Base-by-base conservation (phyloP, 352 stramenopile genomes). In the Phytopythium boreale region DNA sequence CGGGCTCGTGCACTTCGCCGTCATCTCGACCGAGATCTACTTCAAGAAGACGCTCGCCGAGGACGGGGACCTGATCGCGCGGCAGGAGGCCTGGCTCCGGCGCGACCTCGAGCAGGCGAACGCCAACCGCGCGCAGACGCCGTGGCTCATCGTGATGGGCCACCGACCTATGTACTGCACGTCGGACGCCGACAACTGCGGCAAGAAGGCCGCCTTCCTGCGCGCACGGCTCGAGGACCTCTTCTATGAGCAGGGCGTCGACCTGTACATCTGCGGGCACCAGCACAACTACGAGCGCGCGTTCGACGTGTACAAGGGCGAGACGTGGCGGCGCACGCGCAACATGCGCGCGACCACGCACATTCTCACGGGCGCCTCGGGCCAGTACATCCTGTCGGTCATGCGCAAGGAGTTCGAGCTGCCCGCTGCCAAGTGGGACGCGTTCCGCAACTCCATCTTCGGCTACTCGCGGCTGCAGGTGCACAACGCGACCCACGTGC, bases 241-340 rank as follows among this genome's bases (percentile, higher is more conserved):
- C 22, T 91, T 96, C 52, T 93, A 88, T 64, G 56, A 75, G 22
- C 66, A 92, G 58, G 87, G 87, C 44, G 89, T 96, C 19, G 89
- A 97, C 56, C 68, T 97, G 31, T 97, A 96, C 74, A 69, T 97
- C 24, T 94, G 86, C 49, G 89, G 89, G 12, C 90, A 97, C 71
- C 87, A 96, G 64, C 90, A 97, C 81, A 96, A 97, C 73, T 97
- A 96, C 72, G 89, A 96, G 65, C 82, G 90, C 41, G 87, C 84
- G 20, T 96, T 84, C 56, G 88, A 96, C 65, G 72, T 96, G 9
- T 94, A 93, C 69, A 76, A 77, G 26, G 79, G 68, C 3, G 39
- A 72, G 41, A 95, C 85, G 5, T 81, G 73, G 73, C 69, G 75
- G 44, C 75, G 78, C 43, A 95, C 87, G n/a, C 77, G 58, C 55